phyloP scores from a whole-genome alignment of 164 flowering plant genomes.

The Magnolia kwangsiensis region DNA sequence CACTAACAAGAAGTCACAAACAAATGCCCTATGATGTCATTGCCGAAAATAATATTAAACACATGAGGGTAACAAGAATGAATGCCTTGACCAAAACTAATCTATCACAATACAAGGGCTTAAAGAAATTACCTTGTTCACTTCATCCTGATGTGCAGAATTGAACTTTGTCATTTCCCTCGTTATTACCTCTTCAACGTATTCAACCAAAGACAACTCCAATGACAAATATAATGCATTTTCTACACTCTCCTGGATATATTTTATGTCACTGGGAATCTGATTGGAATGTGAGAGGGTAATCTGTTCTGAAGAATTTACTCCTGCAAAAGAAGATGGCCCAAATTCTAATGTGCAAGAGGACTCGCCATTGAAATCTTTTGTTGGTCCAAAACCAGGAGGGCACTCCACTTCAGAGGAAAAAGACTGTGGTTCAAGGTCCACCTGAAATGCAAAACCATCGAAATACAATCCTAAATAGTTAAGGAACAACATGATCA shows the following conservation, averaged over 20 bases:
- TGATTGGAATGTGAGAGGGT: conserved; percentile 5
- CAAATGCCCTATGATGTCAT: neutral
- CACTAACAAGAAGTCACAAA: neutral
- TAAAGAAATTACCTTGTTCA: conserved; percentile 30
- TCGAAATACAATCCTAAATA: conserved; percentile 2
- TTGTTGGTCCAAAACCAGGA: conserved; percentile 48
- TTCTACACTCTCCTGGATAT: conserved; percentile 40
- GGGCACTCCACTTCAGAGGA: conserved; percentile 41
- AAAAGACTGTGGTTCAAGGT: conserved; percentile 16
- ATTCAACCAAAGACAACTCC: conserved; percentile 35
- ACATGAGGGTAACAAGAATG: neutral
- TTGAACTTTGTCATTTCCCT: conserved; percentile 38
- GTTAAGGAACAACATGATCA: neutral
- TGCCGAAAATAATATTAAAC: no score
- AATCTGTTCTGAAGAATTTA: conserved; percentile 6
- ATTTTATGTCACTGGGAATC: conserved; percentile 20
- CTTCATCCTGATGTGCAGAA: conserved; percentile 8
- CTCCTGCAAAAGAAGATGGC: conserved; percentile 15
- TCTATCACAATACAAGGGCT: neutral
- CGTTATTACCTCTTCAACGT: conserved; percentile 34
- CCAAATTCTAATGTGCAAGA: conserved; percentile 10
- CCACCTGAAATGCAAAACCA: conserved; percentile 29
- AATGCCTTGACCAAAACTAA: neutral
- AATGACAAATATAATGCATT: conserved; percentile 48
- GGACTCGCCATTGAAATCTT: conserved; percentile 12